Evolutionary conservation across 2,329 filamentous ascomycete species (phyloP).

Genomic region (Penicillium sp.): DNA sequence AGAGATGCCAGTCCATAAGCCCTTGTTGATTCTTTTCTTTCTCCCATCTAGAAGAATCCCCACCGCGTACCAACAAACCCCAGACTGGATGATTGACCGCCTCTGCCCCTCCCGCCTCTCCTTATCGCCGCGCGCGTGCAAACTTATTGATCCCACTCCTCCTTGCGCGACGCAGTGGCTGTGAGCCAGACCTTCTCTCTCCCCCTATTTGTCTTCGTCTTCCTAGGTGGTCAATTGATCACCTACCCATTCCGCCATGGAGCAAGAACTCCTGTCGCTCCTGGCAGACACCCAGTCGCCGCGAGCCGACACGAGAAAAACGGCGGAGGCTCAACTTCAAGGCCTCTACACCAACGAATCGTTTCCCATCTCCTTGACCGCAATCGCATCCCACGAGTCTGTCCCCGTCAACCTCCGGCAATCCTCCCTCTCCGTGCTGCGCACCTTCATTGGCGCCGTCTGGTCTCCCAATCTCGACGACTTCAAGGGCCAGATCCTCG

Average conservation of each 20-base stretch:
- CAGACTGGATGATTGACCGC: slow-evolving; percentile 4
- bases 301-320: slow-evolving; percentile 72
- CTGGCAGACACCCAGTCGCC: slow-evolving; percentile 81
- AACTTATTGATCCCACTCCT: too few species aligned
- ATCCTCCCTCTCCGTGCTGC: slow-evolving; percentile 73
- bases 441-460: slow-evolving; percentile 76
- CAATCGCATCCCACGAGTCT: slow-evolving; percentile 73
- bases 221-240: slow-evolving; percentile 10
- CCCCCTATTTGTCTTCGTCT: slow-evolving; percentile 7
- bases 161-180: too few species aligned
- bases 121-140: slow-evolving; percentile 16
- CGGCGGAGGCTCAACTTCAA: slow-evolving; percentile 80
- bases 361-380: slow-evolving; percentile 75
- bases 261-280: slow-evolving; percentile 85
- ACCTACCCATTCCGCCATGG: slow-evolving; percentile 60
- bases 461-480: slow-evolving; percentile 78
- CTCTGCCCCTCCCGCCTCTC: slow-evolving; percentile 12
- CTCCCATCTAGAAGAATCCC: too few species aligned
- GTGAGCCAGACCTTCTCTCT: too few species aligned
- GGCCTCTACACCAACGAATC: slow-evolving; percentile 64
- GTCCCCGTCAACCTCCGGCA: slow-evolving; percentile 75
- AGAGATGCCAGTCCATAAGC: too few species aligned
- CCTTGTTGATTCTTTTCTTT: too few species aligned
- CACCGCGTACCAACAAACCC: too few species aligned
- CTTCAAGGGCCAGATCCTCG: slow-evolving; percentile 63